Percentiles rank a stretch among this genome's conserved stretches.
Conservation (phyloP, 176 grass and related monocot genomes). For the Rhipidocladum racemiflorum region DNA sequence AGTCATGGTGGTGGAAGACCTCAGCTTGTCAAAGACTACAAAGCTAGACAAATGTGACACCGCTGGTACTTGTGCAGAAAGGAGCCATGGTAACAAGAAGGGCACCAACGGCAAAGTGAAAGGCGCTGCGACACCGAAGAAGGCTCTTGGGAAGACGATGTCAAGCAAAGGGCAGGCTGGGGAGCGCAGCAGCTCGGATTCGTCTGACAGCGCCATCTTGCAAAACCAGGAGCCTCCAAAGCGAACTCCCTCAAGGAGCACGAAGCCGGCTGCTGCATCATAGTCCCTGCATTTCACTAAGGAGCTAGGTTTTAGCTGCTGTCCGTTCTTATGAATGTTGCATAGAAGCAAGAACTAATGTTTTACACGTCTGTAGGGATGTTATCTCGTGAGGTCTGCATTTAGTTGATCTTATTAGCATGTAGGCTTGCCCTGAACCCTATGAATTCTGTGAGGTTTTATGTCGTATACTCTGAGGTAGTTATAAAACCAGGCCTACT, state of each 20-base stretch:
- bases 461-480: constrained; percentile 14
- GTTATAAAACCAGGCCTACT: constrained; percentile 23
- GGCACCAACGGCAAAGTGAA: constrained; percentile 47
- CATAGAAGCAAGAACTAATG: constrained; percentile 46
- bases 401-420: constrained; percentile 45
- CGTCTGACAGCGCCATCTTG: constrained; percentile 59
- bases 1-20: constrained; percentile 45
- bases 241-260: constrained; percentile 46
- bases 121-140: constrained; percentile 46
- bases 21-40: constrained; percentile 39
- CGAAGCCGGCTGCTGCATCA: constrained; percentile 36
- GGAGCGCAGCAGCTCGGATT: constrained; percentile 73
- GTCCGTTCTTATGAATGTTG: constrained; percentile 43
- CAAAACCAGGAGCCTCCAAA: constrained; percentile 46
- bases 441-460: constrained; percentile 33
- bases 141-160: constrained; percentile 54
- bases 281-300: constrained; percentile 19
- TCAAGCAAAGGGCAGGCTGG: constrained; percentile 54
- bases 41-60: constrained; percentile 28
- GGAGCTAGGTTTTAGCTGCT: constrained; percentile 36
- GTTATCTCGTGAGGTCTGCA: constrained; percentile 36
- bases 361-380: constrained; percentile 44
- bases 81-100: constrained; percentile 33
- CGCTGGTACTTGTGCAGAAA: not conserved
- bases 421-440: constrained; percentile 37